Evolutionary conservation across 2,329 filamentous ascomycete species (phyloP).

Genomic region (Fusarium brevicatenulatum): DNA sequence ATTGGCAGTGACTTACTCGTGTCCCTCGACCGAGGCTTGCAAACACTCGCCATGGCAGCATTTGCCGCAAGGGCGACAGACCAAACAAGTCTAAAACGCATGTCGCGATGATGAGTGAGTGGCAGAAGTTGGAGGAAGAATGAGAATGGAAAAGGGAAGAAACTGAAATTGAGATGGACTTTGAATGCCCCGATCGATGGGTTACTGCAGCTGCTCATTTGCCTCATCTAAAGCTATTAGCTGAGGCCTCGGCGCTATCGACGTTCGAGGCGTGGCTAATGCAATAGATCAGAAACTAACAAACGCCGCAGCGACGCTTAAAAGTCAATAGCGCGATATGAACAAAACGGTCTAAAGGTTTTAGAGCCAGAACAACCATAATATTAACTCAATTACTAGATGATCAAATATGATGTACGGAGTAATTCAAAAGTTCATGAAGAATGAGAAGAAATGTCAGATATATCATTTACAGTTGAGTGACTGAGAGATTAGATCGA

Average conservation of each 20-base stretch:
- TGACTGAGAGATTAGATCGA: accelerated
- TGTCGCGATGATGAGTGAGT: background rate
- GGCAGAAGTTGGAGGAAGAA: background rate
- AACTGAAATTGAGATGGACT: background rate
- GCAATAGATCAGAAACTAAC: background rate
- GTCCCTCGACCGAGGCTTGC: background rate
- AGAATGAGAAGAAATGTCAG: background rate
- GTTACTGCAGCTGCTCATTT: background rate
- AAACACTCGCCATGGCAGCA: background rate
- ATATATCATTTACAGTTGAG: too few relatives aligned
- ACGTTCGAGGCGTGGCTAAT: background rate
- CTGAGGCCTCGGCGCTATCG: background rate
- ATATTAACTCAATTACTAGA: background rate
- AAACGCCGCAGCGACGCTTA: background rate
- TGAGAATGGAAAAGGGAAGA: background rate
- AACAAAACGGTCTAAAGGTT: too few relatives aligned
- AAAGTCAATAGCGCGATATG: too few relatives aligned
- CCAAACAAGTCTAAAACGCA: background rate
- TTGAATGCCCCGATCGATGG: background rate
- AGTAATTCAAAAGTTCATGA: background rate
- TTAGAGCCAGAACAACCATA: background rate
- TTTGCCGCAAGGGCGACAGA: background rate
- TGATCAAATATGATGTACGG: background rate
- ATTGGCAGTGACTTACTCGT: background rate
- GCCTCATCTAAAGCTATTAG: too few relatives aligned